Conservation (phyloP, 2,329 filamentous ascomycete species). For the Aspergillus sp. region DNA sequence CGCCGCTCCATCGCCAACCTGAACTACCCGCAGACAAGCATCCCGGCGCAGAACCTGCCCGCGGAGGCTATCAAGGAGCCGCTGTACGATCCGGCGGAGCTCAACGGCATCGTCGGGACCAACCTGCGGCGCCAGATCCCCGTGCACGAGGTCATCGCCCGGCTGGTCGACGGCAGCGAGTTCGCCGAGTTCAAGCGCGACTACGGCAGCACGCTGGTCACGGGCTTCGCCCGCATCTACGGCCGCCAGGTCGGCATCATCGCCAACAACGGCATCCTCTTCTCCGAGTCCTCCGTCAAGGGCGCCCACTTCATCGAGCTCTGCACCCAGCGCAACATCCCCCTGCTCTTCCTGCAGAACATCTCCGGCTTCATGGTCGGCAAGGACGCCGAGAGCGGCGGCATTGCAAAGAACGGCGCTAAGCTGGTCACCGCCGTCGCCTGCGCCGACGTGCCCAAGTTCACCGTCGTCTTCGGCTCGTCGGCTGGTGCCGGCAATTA, state of each 20-base stretch:
- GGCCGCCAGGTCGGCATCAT: constrained; percentile 86
- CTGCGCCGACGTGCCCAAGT: constrained; percentile 89
- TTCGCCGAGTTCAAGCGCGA: constrained; percentile 92
- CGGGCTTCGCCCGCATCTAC: constrained; percentile 82
- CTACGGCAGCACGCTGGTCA: constrained; percentile 82
- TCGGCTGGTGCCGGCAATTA: constrained; percentile 95
- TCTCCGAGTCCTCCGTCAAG: constrained; percentile 81
- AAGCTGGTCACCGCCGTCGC: constrained; percentile 94
- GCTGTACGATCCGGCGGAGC: constrained; percentile 66
- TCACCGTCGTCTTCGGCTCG: constrained; percentile 90
- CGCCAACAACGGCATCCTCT: constrained; percentile 92
- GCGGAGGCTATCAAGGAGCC: constrained; percentile 56
- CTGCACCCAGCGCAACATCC: constrained; percentile 80
- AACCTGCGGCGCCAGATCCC: constrained; percentile 80
- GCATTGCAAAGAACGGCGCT: constrained; percentile 95
- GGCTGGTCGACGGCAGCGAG: constrained; percentile 80
- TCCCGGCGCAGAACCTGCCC: constrained; percentile 18
- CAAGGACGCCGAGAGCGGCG: constrained; percentile 78
- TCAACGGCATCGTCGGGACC: constrained; percentile 80
- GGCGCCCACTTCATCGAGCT: constrained; percentile 96
- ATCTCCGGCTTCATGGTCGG: constrained; percentile 99
- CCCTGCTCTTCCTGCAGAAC: constrained; percentile 89
- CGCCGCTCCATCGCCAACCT: constrained; percentile 77
- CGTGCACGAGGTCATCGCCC: constrained; percentile 81
- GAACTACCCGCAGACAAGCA: constrained; percentile 61